Percentiles rank a stretch among this genome's conserved stretches.
Conservation (phyloP, 805 yeast species). For the Candida chilensis region DNA sequence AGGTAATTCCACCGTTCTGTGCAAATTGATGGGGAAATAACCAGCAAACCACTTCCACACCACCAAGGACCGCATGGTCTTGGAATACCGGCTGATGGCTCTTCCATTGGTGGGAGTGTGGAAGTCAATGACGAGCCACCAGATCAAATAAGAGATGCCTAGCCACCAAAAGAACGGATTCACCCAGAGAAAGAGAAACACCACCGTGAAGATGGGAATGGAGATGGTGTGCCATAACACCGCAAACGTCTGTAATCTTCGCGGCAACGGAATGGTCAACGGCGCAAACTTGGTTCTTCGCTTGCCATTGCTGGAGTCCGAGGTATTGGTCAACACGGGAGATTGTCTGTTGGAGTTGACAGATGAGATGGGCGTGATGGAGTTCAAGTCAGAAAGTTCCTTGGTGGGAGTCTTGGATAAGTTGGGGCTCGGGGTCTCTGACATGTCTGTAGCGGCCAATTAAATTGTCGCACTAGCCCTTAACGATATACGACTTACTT, state of each 20-base stretch:
- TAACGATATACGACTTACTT: too few species aligned
- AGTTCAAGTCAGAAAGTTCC: too few species aligned
- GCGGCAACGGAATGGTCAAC: slow-evolving; percentile 39
- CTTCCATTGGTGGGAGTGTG: slow-evolving; percentile 72
- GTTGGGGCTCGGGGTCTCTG: too few species aligned
- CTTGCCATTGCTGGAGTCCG: too few species aligned
- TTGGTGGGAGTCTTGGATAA: too few species aligned
- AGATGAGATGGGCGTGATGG: too few species aligned
- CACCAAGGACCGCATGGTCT: slow-evolving; percentile 42
- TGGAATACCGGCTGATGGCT: slow-evolving; percentile 46
- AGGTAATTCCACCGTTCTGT: slow-evolving; percentile 56
- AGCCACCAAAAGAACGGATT: slow-evolving; percentile 61
- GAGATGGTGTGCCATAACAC: slow-evolving; percentile 69
- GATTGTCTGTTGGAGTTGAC: too few species aligned
- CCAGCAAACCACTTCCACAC: slow-evolving; percentile 67
- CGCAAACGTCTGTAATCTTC: slow-evolving; percentile 58
- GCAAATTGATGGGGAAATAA: slow-evolving; percentile 74
- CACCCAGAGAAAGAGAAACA: slow-evolving; percentile 51
- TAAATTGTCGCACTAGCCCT: too few species aligned
- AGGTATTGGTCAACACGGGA: too few species aligned
- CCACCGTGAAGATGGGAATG: slow-evolving; percentile 46
- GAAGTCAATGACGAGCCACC: slow-evolving; percentile 47
- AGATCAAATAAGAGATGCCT: slow-evolving; percentile 49
- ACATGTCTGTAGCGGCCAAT: too few species aligned
- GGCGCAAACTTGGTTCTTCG: too few species aligned